These are phyloP conservation scores for Annona cherimola DNA, from an alignment of 164 flowering plant species.

Conservation along the genomic window DNA sequence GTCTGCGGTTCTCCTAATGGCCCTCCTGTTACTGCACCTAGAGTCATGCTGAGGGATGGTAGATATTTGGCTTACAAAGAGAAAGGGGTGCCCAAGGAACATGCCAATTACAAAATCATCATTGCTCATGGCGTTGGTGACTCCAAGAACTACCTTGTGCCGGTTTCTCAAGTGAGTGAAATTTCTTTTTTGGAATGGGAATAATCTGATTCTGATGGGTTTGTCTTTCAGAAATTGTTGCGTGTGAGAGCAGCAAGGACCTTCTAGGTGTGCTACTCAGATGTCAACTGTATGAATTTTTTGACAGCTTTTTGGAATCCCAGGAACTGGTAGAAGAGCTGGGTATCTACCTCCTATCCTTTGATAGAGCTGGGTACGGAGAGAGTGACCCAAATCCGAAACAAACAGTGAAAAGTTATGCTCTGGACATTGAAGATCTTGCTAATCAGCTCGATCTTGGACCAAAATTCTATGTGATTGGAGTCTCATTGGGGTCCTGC, in stretches of 20 bases:
- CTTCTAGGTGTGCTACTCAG: too few species aligned
- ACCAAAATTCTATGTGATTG: conserved; percentile 46
- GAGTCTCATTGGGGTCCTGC: conserved; percentile 44
- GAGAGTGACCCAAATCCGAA: conserved; percentile 55
- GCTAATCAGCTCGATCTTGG: conserved; percentile 55
- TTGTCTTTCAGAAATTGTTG: too few species aligned
- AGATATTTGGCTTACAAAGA: conserved; percentile 54
- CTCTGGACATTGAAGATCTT: conserved; percentile 52
- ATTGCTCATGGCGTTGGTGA: conserved; percentile 38
- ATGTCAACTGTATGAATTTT: too few species aligned
- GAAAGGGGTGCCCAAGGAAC: conserved; percentile 40
- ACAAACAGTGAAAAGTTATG: conserved; percentile 53
- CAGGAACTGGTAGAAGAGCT: conserved; percentile 53
- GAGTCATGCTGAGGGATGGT: conserved; percentile 55
- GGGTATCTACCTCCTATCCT: conserved; percentile 36
- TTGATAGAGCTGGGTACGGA: conserved; percentile 63
- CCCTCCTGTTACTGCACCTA: conserved; percentile 48
- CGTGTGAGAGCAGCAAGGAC: too few species aligned
- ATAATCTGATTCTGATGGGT: too few species aligned
- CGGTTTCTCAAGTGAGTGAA: conserved; percentile 29
- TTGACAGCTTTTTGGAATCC: neutral
- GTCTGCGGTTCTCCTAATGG: conserved; percentile 45
- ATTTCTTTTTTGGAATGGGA: too few species aligned
- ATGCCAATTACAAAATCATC: conserved; percentile 46
- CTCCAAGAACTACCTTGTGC: conserved; percentile 36